phyloP scores from a whole-genome alignment of 2,329 filamentous ascomycete genomes.

The Aspergillus pseudoterreus region DNA sequence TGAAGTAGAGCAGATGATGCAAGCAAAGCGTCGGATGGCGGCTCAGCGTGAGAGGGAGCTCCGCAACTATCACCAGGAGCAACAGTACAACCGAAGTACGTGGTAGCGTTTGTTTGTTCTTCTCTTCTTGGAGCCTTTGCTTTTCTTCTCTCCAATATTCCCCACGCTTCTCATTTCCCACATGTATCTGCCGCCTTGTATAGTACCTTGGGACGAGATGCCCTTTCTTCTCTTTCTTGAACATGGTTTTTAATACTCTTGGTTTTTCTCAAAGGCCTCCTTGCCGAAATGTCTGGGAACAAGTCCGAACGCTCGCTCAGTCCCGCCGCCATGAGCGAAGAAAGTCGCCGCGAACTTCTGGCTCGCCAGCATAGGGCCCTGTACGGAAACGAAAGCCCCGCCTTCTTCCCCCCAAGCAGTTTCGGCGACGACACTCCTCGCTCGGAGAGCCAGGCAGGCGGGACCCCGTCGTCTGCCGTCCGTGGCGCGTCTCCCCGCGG shows the following conservation, averaged over 20 bases:
- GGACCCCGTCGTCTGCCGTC: constrained; percentile 53
- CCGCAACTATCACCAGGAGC: constrained; percentile 99
- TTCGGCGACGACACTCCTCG: constrained; percentile 68
- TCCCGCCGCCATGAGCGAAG: constrained; percentile 84
- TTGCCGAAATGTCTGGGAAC: constrained; percentile 65
- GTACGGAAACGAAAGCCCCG: constrained; percentile 70
- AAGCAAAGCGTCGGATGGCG: constrained; percentile 98
- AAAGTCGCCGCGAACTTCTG: constrained; percentile 92
- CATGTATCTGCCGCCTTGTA: constrained; percentile 43
- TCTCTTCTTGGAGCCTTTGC: constrained; percentile 24
- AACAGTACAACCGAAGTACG: constrained; percentile 99
- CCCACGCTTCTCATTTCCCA: constrained; percentile 35
- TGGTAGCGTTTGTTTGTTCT: constrained; percentile 38
- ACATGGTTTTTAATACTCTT: constrained; percentile 41
- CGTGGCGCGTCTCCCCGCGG: constrained; percentile 77
- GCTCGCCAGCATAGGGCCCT: constrained; percentile 91
- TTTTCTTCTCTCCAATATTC: constrained; percentile 27
- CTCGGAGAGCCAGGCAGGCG: constrained; percentile 63
- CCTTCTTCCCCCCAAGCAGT: constrained; percentile 63
- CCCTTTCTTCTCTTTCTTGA: constrained; percentile 28
- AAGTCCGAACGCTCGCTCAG: constrained; percentile 86
- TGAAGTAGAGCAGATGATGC: constrained; percentile 97
- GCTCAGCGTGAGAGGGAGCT: constrained; percentile 98
- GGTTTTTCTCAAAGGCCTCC: constrained; percentile 51
- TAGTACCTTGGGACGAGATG: constrained; percentile 38